Base-by-base conservation (phyloP, 1,284 basidiomycete genomes). In the Volvariella volvacea region DNA sequence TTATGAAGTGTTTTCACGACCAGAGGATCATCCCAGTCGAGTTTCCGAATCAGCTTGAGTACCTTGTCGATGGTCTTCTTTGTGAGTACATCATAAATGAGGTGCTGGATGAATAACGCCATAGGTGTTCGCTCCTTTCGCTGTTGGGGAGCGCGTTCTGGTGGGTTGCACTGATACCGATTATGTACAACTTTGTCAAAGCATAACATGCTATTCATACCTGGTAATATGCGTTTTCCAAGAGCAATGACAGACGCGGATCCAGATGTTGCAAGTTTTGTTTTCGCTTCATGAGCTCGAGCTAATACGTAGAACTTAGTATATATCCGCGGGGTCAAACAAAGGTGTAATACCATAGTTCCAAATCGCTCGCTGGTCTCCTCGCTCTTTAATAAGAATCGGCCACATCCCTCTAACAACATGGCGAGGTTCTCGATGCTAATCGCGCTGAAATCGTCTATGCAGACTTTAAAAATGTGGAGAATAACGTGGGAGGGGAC, bases 161-260 rank as follows among this genome's bases (percentile, higher is more conserved):
- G 96, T 2, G 96, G 96, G 57, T 99, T 97, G 64, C 94, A 97
- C 85, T 98, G 53, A 12, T 28, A 28, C 12, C 12, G 25, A 12
- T 12, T 22, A 33, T 9, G 30, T 46, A 25, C 22, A 53, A 17
- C n/a, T 28, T 48, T 48, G 52, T 48, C 30, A 32, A 33, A 22
- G 22, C 43, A 20, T 34, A n/a, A 42, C 9, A 33, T 36, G 14
- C 16, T 30, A 10, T 42, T 2, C 67, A 46, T 48, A 90, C 90
- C 74, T 92, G 92, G 61, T 98, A 99, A 64, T 98, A 99, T 0
- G 96, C 96, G 60, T 99, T 99, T 64, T 99, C 96, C 22, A 99
- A 78, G 53, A 98, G 68, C 21, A 98, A 73, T 3, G 85, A 70
- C 56, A 96, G 92, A 9, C 93, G 74, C 56, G 91, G 85, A 63